Base-by-base conservation (phyloP, 768 basidiomycete genomes). In the Termitomyces sp. region DNA sequence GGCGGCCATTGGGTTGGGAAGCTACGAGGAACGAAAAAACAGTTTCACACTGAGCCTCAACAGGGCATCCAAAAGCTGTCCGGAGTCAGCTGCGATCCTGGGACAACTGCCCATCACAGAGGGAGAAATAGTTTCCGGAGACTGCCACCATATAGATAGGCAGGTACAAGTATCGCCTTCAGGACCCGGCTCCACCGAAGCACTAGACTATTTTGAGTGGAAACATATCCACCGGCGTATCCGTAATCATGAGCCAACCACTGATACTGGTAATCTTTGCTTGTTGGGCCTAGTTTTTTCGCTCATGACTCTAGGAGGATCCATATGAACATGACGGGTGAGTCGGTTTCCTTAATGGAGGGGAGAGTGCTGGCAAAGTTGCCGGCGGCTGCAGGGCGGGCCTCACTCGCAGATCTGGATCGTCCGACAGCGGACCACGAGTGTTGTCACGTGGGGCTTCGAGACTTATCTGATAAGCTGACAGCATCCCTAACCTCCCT, bases 391-490 rank as follows among this genome's bases (percentile, higher is more conserved):
- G 47, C 44, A 45, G 44, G 44, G 44, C 2, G 15, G 26, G 0
- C n/a, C 8, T 9, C 8, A n/a, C 9, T 41, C 39, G 39, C 39
- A 13, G 39, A 41, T 20, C 9, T n/a, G 39, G n/a, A 41, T 7
- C 3, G 15, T 24, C 45, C 45, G 24, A 24, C 45, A 8, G 15
- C n/a, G 22, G 49, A 16, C 22, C 49, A 24, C 15, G 34, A 28
- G 26, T 13, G 0, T 20, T 15, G 37, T 52, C 51, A 52, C 51
- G 51, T 52, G 51, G 37, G 26, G 6, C 44, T 28, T 42, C 48
- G 56, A 13, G 8, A 20, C 54, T 64, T 64, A 64, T 64, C 63
- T 54, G 63, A 64, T 64, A 64, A 64, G 51, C 56, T 28, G 46
- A 54, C 52, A 13, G 4, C 12, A 18, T 39, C 18, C 39, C 13